phyloP scores from a whole-genome alignment of 257 asterid species.

The Cynanchum wilfordii region DNA sequence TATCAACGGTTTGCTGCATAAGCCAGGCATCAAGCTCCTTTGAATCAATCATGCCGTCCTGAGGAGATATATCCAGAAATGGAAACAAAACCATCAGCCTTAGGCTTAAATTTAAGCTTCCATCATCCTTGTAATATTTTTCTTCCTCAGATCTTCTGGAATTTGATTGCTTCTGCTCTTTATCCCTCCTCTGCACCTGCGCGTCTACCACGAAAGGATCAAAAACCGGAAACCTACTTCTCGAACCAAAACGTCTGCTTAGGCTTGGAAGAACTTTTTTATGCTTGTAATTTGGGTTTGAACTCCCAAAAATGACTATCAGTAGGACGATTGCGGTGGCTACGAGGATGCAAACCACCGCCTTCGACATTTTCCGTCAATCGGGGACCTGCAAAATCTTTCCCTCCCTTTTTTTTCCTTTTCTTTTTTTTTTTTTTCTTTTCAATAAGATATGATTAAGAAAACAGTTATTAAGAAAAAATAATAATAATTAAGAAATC shows the following conservation, averaged over 20 bases:
- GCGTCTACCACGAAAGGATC: conserved; percentile 25
- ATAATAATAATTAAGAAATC: neutral
- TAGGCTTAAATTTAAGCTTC: conserved; percentile 21
- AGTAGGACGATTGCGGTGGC: conserved; percentile 27
- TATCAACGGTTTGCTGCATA: conserved; percentile 25
- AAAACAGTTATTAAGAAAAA: too few relatives aligned
- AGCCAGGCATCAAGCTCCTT: conserved; percentile 36
- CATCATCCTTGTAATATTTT: conserved; percentile 20
- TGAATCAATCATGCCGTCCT: conserved; percentile 26
- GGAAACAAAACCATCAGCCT: conserved; percentile 36
- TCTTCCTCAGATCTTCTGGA: conserved; percentile 4
- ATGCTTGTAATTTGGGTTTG: neutral
- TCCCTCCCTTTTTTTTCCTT: neutral
- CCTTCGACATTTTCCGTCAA: conserved; percentile 31
- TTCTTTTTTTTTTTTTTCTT: neutral
- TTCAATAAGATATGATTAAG: too few relatives aligned
- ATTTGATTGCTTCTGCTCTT: neutral
- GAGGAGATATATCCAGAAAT: conserved; percentile 21
- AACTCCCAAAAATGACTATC: neutral
- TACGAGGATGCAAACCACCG: conserved; percentile 22
- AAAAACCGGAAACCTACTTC: conserved; percentile 8
- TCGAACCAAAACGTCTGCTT: conserved; percentile 27
- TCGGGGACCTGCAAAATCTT: neutral
- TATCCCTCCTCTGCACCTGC: conserved; percentile 11
- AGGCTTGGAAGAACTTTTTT: conserved; percentile 1